Percentiles rank a stretch among this genome's conserved stretches.
Conservation (phyloP, 176 grass and related monocot genomes). For the Hyparrhenia diplandra region DNA sequence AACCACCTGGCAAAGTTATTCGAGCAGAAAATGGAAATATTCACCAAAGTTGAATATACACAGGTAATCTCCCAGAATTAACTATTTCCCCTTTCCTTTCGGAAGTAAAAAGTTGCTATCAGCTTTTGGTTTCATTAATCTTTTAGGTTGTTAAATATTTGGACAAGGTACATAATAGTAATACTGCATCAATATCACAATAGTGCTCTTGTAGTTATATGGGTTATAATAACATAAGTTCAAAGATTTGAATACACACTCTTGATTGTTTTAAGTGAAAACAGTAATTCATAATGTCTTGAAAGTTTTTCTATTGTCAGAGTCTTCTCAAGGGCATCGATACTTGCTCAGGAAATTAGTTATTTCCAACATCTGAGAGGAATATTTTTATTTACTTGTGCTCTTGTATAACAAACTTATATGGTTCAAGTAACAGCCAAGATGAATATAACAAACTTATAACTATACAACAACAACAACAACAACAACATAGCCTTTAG, state of each 20-base stretch:
- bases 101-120: slow-evolving; percentile 9
- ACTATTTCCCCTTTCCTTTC: slow-evolving; percentile 3
- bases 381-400: background rate
- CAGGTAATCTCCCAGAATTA: slow-evolving; percentile 49
- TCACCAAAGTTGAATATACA: slow-evolving; percentile 98
- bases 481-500: no score
- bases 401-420: background rate
- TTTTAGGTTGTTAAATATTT: slow-evolving; percentile 9
- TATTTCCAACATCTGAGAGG: background rate
- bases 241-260: background rate
- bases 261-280: background rate
- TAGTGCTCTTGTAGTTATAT: background rate
- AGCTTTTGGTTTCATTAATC: slow-evolving; percentile 20
- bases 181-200: background rate
- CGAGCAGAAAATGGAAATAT: slow-evolving; percentile 99
- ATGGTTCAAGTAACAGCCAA: no score
- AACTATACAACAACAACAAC: no score
- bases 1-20: slow-evolving; percentile 96
- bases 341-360: background rate
- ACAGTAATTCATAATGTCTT: background rate
- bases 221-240: background rate
- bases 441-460: no score
- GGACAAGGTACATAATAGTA: background rate
- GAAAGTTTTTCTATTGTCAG: background rate
- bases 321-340: background rate